Conservation (phyloP, 1,284 basidiomycete species). For the Marasmius fiardii region DNA sequence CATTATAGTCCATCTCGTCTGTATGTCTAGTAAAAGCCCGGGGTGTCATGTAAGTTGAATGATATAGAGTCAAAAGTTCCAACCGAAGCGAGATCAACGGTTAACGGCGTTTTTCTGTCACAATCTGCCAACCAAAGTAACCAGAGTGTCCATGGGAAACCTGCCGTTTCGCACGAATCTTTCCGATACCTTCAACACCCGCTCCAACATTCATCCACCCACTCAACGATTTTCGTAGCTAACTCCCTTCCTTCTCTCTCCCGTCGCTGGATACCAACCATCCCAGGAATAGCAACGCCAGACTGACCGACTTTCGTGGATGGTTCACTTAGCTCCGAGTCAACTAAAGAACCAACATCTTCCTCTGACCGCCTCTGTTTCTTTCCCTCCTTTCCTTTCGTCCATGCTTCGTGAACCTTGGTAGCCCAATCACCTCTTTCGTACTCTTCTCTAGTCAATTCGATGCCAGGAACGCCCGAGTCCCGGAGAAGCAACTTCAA, state of each 20-base stretch:
- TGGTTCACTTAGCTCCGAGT: neutral
- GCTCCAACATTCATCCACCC: constrained; percentile 32
- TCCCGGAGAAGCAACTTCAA: constrained; percentile 58
- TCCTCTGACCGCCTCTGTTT: constrained; percentile 26
- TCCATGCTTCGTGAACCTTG: constrained; percentile 54
- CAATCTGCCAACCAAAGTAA: too few relatives aligned
- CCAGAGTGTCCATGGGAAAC: too few relatives aligned
- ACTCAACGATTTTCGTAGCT: constrained; percentile 47
- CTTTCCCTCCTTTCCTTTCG: constrained; percentile 43
- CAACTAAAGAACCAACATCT: neutral
- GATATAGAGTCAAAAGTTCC: too few relatives aligned
- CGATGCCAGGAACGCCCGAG: constrained; percentile 52
- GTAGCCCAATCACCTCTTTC: constrained; percentile 69
- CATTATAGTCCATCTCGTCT: too few relatives aligned
- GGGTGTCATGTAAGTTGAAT: too few relatives aligned
- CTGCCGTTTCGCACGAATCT: neutral
- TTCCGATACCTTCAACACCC: neutral
- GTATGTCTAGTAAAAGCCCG: too few relatives aligned
- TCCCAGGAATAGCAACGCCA: constrained; percentile 12
- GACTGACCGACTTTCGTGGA: neutral
- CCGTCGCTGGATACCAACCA: constrained; percentile 26
- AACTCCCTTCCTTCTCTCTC: constrained; percentile 43
- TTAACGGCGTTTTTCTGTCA: too few relatives aligned
- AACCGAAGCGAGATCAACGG: too few relatives aligned
- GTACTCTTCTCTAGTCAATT: constrained; percentile 58